Evolutionary conservation across 2,329 filamentous ascomycete genomes (phyloP).

Genomic region (Colletotrichum kahawae): DNA sequence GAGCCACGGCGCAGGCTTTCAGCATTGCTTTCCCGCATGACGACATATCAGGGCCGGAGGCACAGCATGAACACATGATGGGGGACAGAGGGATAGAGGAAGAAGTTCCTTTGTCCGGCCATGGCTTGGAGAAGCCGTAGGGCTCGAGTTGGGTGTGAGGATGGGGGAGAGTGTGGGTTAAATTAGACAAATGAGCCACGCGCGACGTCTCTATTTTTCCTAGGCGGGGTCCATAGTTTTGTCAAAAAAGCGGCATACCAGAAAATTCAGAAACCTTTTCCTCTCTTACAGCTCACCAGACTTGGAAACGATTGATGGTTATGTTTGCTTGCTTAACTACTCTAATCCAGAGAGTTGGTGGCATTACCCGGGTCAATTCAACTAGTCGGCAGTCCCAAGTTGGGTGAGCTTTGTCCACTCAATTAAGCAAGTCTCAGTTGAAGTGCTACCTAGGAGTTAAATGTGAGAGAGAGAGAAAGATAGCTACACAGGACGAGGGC

Average conservation of each 20-base stretch:
- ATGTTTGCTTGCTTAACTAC: background rate
- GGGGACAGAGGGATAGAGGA: background rate
- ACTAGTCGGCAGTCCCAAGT: background rate
- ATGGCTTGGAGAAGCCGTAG: background rate
- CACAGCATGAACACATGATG: background rate
- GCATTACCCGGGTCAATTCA: background rate
- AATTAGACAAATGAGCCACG: background rate
- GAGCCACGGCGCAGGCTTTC: conserved; percentile 13
- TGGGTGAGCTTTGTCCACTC: background rate
- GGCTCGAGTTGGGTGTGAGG: background rate
- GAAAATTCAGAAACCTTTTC: background rate
- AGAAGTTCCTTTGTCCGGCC: background rate
- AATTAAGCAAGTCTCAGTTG: background rate
- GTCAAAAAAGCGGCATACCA: conserved; percentile 5
- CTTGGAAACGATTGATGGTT: background rate
- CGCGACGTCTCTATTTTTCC: background rate
- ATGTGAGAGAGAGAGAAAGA: background rate
- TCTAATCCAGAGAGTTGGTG: background rate
- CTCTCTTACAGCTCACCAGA: background rate
- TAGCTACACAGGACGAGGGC: background rate
- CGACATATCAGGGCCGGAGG: background rate
- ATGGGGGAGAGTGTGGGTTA: background rate
- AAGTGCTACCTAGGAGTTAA: background rate
- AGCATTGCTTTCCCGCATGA: background rate
- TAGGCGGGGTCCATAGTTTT: background rate